Conservation (phyloP, 2,329 filamentous ascomycete genomes). For the Lecanicillium sp. region DNA sequence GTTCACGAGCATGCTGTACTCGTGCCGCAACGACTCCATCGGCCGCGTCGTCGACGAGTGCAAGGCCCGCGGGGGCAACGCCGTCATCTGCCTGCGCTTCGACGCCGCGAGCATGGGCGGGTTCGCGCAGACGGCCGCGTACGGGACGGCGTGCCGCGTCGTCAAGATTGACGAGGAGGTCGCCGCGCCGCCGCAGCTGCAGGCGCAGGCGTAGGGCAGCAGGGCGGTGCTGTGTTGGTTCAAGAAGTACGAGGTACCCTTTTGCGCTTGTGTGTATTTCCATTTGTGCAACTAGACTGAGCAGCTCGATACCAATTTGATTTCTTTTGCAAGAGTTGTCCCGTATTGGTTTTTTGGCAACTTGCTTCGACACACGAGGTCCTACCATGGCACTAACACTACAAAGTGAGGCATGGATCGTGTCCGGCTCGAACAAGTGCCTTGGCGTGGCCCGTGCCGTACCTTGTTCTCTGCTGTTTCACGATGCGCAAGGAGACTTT, state of each 20-base stretch:
- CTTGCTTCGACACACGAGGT: too few relatives aligned
- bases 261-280: too few relatives aligned
- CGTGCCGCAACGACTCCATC: constrained; percentile 53
- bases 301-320: constrained; percentile 3
- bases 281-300: neutral
- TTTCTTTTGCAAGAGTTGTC: neutral
- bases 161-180: constrained; percentile 44
- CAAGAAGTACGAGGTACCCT: neutral
- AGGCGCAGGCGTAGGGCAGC: neutral
- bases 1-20: constrained; percentile 55
- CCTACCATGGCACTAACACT: too few relatives aligned
- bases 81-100: constrained; percentile 53
- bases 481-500: too few relatives aligned
- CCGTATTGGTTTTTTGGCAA: too few relatives aligned
- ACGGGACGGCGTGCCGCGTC: constrained; percentile 52
- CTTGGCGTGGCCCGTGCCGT: too few relatives aligned
- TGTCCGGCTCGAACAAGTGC: too few relatives aligned
- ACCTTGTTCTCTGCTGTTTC: too few relatives aligned
- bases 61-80: constrained; percentile 53
- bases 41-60: constrained; percentile 49
- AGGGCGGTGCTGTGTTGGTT: neutral
- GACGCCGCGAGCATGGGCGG: constrained; percentile 49
- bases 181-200: constrained; percentile 21
- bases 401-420: neutral
- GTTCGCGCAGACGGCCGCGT: constrained; percentile 54